Evolutionary conservation across 2,329 filamentous ascomycete species (phyloP).

Genomic region (Monilinia fructicola): DNA sequence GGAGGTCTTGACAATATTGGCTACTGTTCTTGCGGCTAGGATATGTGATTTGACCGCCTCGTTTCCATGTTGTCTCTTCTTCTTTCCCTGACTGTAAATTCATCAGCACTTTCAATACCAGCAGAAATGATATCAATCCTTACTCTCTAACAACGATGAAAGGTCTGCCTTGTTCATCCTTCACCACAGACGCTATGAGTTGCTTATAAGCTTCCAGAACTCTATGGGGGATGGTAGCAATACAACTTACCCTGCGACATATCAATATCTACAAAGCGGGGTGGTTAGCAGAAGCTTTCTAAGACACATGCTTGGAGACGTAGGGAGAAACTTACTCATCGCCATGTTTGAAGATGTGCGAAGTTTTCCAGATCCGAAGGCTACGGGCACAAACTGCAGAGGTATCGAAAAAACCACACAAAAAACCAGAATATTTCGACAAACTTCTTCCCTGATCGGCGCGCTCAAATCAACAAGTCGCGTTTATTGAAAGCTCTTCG

Average conservation of each 20-base stretch:
- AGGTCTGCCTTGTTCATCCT: constrained; percentile 94
- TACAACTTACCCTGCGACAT: constrained; percentile 70
- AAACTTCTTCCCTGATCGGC: constrained; percentile 27
- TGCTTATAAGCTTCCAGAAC: constrained; percentile 30
- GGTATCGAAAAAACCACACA: constrained; percentile 11
- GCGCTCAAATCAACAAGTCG: constrained; percentile 30
- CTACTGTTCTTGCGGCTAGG: constrained; percentile 90
- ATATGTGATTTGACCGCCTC: constrained; percentile 99
- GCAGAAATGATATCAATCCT: constrained; percentile 43
- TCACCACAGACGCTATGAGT: constrained; percentile 68
- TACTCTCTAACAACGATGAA: constrained; percentile 99
- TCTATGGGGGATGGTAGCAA: neutral
- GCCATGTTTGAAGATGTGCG: constrained; percentile 50
- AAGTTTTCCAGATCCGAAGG: constrained; percentile 27
- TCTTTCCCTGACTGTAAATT: constrained; percentile 78
- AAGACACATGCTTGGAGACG: constrained; percentile 31
- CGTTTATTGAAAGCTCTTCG: constrained; percentile 30
- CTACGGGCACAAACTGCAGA: constrained; percentile 11
- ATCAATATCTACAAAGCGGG: constrained; percentile 64
- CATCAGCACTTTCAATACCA: constrained; percentile 31
- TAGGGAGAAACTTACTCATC: constrained; percentile 52
- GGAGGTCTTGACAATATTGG: constrained; percentile 96
- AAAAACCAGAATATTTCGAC: constrained; percentile 13
- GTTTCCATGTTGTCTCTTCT: constrained; percentile 94
- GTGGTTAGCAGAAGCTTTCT: constrained; percentile 34